phyloP scores from a whole-genome alignment of 2,329 filamentous ascomycete species.

The Talaromyces sp. region DNA sequence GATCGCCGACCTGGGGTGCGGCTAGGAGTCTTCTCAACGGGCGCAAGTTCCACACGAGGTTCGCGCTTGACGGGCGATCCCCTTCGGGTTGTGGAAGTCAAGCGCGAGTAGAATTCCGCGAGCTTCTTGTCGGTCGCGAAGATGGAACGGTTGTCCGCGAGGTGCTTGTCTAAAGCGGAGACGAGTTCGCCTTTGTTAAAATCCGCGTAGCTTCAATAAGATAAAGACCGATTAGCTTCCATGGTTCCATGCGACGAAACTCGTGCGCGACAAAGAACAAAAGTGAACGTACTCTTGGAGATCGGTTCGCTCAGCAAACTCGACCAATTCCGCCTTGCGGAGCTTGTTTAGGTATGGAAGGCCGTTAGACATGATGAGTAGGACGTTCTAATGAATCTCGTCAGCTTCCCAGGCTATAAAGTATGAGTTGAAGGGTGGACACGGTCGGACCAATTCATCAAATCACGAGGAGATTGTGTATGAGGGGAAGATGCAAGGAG shows the following conservation, averaged over 20 bases:
- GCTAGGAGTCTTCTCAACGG: constrained; percentile 34
- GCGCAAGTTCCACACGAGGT: constrained; percentile 38
- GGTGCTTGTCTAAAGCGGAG: constrained; percentile 70
- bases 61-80: constrained; percentile 56
- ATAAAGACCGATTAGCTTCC: constrained; percentile 9
- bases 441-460: constrained; percentile 11
- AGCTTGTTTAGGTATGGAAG: constrained; percentile 78
- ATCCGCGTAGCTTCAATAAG: constrained; percentile 61
- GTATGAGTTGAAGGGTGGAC: constrained; percentile 11
- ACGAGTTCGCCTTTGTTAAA: constrained; percentile 82
- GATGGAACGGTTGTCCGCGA: constrained; percentile 68
- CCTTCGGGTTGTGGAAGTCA: constrained; percentile 37
- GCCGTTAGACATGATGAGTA: constrained; percentile 60
- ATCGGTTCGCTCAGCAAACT: constrained; percentile 71
- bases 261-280: constrained; percentile 10
- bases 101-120: constrained; percentile 71
- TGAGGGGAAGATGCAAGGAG: constrained; percentile 21
- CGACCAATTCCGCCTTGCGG: constrained; percentile 78
- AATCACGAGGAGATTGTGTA: constrained; percentile 15
- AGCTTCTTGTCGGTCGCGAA: constrained; percentile 68
- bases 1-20: constrained; percentile 38
- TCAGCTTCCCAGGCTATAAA: background rate
- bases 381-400: constrained; percentile 2
- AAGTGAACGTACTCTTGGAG: constrained; percentile 68
- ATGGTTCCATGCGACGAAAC: constrained; percentile 8